A percentile compares a stretch with the other conserved stretches of the same genome.
phyloP scores from a whole-genome alignment of 495 filamentous ascomycete species.

The Talaromyces wortmannii region DNA sequence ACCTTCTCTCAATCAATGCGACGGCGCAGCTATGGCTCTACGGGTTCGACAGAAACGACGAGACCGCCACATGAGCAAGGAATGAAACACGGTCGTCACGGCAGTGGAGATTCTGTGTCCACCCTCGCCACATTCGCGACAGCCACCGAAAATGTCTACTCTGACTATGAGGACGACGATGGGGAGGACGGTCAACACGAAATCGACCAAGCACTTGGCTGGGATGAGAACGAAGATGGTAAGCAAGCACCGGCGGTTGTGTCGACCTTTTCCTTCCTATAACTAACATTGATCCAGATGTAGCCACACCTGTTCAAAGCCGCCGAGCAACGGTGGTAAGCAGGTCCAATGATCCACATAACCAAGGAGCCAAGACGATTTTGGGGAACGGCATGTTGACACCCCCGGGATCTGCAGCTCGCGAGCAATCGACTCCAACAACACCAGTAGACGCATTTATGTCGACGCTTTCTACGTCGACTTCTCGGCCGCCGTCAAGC shows the following conservation, averaged over 20 bases:
- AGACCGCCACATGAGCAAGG: conserved; percentile 19
- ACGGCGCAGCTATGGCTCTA: conserved; percentile 53
- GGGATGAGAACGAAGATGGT: conserved; percentile 6
- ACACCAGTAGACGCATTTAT: conserved; percentile 6
- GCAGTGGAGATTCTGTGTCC: conserved; percentile 63
- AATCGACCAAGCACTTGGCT: not conserved
- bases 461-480: not conserved
- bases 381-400: conserved; percentile 7
- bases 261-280: not conserved
- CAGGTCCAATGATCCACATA: not conserved
- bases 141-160: conserved; percentile 57
- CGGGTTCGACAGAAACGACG: conserved; percentile 72
- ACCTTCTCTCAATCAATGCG: conserved; percentile 46
- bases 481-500: conserved; percentile 27
- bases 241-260: not conserved
- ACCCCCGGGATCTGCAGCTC: not conserved
- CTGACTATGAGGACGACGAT: conserved; percentile 35
- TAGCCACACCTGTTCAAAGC: conserved; percentile 1
- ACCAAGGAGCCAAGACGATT: not conserved
- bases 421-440: not conserved
- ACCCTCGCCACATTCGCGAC: conserved; percentile 80
- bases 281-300: not conserved
- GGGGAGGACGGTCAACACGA: conserved; percentile 16
- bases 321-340: not conserved
- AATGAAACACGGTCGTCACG: conserved; percentile 30